These are phyloP conservation scores for Alliaria petiolata DNA, from an alignment of 345 rosid genomes.

Conservation along the genomic window DNA sequence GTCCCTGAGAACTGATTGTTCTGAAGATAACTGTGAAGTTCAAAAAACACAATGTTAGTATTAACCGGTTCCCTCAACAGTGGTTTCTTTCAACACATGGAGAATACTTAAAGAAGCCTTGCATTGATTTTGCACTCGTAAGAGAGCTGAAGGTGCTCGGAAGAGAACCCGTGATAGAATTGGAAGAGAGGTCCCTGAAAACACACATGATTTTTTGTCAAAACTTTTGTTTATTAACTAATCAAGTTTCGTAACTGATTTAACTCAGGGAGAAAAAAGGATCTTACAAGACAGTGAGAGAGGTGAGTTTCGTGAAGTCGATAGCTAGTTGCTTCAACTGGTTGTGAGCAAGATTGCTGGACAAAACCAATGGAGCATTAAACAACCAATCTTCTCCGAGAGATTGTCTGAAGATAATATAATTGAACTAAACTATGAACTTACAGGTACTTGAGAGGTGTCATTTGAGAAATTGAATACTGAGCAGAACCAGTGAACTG, in stretches of 20 bases:
- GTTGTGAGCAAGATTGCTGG: constrained; percentile 82
- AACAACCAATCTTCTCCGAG: background rate
- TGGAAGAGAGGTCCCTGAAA: constrained; percentile 94
- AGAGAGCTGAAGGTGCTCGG: constrained; percentile 69
- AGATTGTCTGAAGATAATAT: constrained; percentile 10
- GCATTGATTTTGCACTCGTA: constrained; percentile 63
- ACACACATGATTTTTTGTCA: background rate
- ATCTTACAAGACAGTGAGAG: constrained; percentile 79
- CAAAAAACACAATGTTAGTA: constrained; percentile 17
- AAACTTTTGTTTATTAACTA: background rate
- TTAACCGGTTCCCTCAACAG: background rate
- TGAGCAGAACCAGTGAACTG: constrained; percentile 56
- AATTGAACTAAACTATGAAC: constrained; percentile 30
- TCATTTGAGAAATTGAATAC: constrained; percentile 49
- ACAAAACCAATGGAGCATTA: constrained; percentile 12
- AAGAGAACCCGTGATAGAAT: constrained; percentile 59
- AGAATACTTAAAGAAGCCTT: constrained; percentile 30
- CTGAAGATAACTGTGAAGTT: constrained; percentile 69
- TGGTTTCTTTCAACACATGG: background rate
- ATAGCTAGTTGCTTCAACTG: constrained; percentile 60
- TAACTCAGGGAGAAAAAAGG: background rate
- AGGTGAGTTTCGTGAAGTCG: constrained; percentile 65
- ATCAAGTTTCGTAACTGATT: too few species aligned
- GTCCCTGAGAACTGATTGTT: constrained; percentile 89
- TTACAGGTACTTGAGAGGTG: constrained; percentile 75